Base-by-base conservation (phyloP, 2,329 filamentous ascomycete species). In the Neurospora sp. region DNA sequence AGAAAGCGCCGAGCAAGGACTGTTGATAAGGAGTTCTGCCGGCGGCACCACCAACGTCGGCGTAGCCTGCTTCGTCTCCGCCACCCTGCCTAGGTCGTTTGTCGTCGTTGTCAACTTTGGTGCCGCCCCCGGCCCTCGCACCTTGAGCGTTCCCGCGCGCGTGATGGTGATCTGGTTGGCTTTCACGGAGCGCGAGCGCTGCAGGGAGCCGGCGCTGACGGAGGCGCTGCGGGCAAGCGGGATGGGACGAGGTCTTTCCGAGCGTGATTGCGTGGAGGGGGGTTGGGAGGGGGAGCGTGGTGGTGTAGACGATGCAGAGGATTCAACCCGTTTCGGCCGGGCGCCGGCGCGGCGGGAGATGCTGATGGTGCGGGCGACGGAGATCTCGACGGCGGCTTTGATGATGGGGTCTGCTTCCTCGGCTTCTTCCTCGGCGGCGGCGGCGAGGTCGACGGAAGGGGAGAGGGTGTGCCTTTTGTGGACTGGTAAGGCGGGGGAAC, bases 291-390 rank as follows among this genome's bases (percentile, higher is more conserved):
- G 8, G 17, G 39, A n/a, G 23, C 46, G 68, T 46, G 42, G 42
- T 46, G n/a, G 42, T 90, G 79, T 17, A 71, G 69, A 72, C 90
- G 79, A 75, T 85, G 84, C 19, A 86, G 82, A 77, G 91, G 89
- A 78, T 88, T 36, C 52, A n/a, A 62, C 52, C 23, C 52, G 52
- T n/a, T 62, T 36, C 8, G 17, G 52, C 2, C 28, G 52, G 52
- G 52, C 52, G 28, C 52, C 52, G 52, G 52, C 28, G 28, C 52
- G 84, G 13, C 85, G 81, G 13, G 88, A 90, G 36, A 91, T 81
- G 73, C 86, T 90, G 73, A 91, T 90, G 77, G 91, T 89, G 1
- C 90, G 83, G 0, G 89, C 89, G 73, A 91, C 91, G 1, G 88
- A 90, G 66, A 90, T 83, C 77, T 90, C 86, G 4, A 89, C 88